Base-by-base conservation (phyloP, 352 stramenopile species). In the Phytophthora europaea region DNA sequence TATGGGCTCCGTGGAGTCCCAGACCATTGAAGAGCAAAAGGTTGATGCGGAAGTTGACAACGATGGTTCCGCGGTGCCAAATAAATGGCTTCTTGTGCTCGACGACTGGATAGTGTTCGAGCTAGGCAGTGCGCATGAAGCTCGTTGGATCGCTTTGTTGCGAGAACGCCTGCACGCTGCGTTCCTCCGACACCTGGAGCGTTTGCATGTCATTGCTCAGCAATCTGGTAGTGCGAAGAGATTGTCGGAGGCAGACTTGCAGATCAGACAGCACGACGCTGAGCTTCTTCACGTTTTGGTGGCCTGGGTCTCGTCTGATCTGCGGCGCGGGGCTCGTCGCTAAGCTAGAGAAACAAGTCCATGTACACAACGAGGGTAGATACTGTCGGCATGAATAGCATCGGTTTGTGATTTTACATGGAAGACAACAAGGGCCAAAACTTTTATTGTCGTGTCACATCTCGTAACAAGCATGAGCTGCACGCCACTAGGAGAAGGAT, bases 81-180 rank as follows among this genome's bases (percentile, higher is more conserved):
- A 52, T 18, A 79, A 80, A 34, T 90, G 80, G 83, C 70, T 82
- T 9, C 71, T 94, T 15, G 79, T 93, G 26, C 70, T 94, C 15
- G 89, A 95, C 71, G 81, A 92, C 54, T 95, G 89, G 89, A 73
- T 94, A 43, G 81, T 93, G 23, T 93, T 92, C 38, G 76, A 92
- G 57, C 51, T 93, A 20, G 55, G 57, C 23, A 79, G 65, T 40
- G 63, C 47, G 10, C 71, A 83, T n/a, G 84, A 92, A 61, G 85
- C 81, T 16, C 66, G 72, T 5, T 79, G 75, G 62, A 23, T 95
- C 16, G 67, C 87, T 23, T 64, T 81, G 38, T 61, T 95, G 16
- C 89, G 87, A 15, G 58, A 84, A 55, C 85, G 89, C 1, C 75
- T 95, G 15, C 71, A 89, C 22, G 82, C 82, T 18, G 73, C 84